These are phyloP conservation scores for Zymoseptoria tritici DNA, from an alignment of 2,329 filamentous ascomycete species.

Conservation along the genomic window DNA sequence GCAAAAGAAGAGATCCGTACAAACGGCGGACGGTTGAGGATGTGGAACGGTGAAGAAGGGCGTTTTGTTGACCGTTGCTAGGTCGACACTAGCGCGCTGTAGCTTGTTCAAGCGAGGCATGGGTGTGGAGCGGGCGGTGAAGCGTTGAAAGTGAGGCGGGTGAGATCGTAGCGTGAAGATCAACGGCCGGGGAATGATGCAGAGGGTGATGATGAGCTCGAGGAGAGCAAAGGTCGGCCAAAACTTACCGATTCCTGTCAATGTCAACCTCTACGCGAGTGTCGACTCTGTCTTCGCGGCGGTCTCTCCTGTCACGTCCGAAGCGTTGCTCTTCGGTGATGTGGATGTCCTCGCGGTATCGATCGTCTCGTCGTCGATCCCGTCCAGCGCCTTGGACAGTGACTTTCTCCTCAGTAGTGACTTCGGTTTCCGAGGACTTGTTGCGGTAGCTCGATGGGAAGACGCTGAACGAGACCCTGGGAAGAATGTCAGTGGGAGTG, in stretches of 20 bases:
- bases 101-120: slow-evolving; percentile 20
- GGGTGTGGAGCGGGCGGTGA: background rate
- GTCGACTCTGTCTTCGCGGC: slow-evolving; percentile 25
- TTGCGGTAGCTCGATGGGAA: slow-evolving; percentile 96
- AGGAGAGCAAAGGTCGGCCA: background rate
- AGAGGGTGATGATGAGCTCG: background rate
- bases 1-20: background rate
- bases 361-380: slow-evolving; percentile 67
- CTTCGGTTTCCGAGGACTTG: slow-evolving; percentile 54
- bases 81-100: slow-evolving; percentile 24
- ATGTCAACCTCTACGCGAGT: slow-evolving; percentile 36
- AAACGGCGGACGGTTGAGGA: slow-evolving; percentile 5
- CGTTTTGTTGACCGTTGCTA: slow-evolving; percentile 18
- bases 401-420: slow-evolving; percentile 85
- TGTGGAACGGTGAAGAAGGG: slow-evolving; percentile 21
- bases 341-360: slow-evolving; percentile 75
- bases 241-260: slow-evolving; percentile 46
- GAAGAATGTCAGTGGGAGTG: slow-evolving; percentile 1
- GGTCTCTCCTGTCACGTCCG: slow-evolving; percentile 49
- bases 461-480: slow-evolving; percentile 90
- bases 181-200: background rate
- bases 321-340: slow-evolving; percentile 70
- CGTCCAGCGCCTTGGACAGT: slow-evolving; percentile 81
- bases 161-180: background rate
- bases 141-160: background rate